phyloP scores from a whole-genome alignment of 139 green algal species.

The Picochlorum sp. region DNA sequence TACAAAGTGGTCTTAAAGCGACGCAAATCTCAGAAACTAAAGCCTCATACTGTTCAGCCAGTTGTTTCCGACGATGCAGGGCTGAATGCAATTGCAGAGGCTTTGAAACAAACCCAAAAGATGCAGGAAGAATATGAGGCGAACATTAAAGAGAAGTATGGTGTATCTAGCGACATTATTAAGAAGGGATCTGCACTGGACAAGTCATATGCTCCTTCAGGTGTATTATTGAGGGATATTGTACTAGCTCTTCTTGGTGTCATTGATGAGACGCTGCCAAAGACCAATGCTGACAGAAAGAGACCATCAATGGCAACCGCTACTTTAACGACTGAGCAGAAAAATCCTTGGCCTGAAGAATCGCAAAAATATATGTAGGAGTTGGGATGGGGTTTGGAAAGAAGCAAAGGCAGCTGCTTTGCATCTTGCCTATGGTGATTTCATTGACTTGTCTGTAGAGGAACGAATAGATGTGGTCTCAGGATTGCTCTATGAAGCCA shows the following conservation, averaged over 20 bases:
- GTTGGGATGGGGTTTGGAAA: neutral
- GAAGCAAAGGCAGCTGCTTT: slow-evolving; percentile 24
- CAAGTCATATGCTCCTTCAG: slow-evolving; percentile 10
- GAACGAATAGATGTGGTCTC: slow-evolving; percentile 54
- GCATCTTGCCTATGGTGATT: slow-evolving; percentile 49
- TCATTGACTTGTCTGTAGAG: slow-evolving; percentile 34
- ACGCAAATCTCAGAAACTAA: no score
- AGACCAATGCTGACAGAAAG: slow-evolving; percentile 12
- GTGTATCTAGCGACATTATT: slow-evolving; percentile 5
- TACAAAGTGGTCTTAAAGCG: neutral
- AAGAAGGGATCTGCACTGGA: slow-evolving; percentile 19
- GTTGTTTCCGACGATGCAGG: neutral
- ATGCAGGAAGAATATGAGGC: slow-evolving; percentile 5
- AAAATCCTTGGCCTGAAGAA: slow-evolving; percentile 33
- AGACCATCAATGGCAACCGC: neutral
- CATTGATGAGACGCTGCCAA: neutral
- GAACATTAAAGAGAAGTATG: slow-evolving; percentile 22
- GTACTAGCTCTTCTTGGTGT: slow-evolving; percentile 35
- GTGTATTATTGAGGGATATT: slow-evolving; percentile 58
- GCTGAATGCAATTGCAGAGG: neutral
- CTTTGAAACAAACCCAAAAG: slow-evolving; percentile 1
- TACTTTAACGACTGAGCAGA: slow-evolving; percentile 7
- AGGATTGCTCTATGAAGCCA: slow-evolving; percentile 44
- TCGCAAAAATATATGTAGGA: slow-evolving; percentile 22
- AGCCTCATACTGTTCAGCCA: neutral